Conservation (phyloP, 768 basidiomycete genomes). For the Ephemerocybe angulata region DNA sequence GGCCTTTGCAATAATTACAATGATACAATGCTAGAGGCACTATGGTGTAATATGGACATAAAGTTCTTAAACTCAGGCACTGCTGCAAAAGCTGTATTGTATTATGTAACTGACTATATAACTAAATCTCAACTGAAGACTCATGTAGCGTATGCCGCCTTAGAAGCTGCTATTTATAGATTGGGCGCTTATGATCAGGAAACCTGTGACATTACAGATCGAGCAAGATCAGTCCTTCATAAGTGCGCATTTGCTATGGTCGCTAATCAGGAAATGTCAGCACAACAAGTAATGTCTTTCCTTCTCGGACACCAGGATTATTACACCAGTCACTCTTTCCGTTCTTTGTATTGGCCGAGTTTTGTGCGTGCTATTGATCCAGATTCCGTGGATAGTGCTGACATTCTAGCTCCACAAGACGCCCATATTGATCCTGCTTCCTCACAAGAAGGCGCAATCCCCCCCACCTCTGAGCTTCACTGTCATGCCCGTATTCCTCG, state of each 20-base stretch:
- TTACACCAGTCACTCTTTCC: conserved; percentile 33
- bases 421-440: too few relatives aligned
- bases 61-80: conserved; percentile 41
- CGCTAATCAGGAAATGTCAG: conserved; percentile 35
- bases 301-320: conserved; percentile 32
- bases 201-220: conserved; percentile 3
- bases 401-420: too few relatives aligned
- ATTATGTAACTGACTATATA: conserved; percentile 50
- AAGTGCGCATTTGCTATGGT: conserved; percentile 36
- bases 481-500: too few relatives aligned
- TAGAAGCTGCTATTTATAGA: conserved; percentile 31
- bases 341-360: conserved; percentile 33
- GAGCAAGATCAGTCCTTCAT: conserved; percentile 30
- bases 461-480: too few relatives aligned
- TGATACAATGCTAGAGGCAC: conserved; percentile 27
- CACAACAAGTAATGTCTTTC: conserved; percentile 33
- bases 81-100: conserved; percentile 38
- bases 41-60: conserved; percentile 46
- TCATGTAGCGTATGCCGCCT: conserved; percentile 36
- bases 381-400: too few relatives aligned
- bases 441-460: too few relatives aligned
- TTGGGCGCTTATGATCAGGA: conserved; percentile 16
- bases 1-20: conserved; percentile 44
- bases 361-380: too few relatives aligned
- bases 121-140: conserved; percentile 41